Evolutionary conservation across 164 flowering plant species (phyloP), one percentile per base, ranked within the genome.

Genomic region (Pachysandra terminalis): DNA sequence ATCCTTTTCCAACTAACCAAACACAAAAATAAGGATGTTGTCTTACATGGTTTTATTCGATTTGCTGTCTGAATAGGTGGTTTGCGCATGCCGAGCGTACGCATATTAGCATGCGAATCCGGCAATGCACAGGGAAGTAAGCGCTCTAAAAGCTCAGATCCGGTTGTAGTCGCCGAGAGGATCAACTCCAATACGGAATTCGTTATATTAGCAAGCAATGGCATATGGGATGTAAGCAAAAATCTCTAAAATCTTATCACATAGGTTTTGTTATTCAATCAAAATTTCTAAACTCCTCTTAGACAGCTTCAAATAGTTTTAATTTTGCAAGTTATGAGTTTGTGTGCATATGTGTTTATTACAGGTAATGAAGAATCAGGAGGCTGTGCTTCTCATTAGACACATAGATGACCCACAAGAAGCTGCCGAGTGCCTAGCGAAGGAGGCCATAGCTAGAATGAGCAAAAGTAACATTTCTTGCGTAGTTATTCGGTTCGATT

Each of bases 331-430:
- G 10, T 40, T 40, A 5, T 40, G 5, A 5, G 10, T 40, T 40
- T 5, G 5, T 40, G 45, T 40, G 45, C 45, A 40, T 21, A 3
- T 56, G 54, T 66, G 12, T 52, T 6, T 67, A n/a, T n/a, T n/a
- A n/a, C n/a, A 88, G 90, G 90, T 82, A 51, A 82, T 88, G 89
- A 83, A 73, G 66, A 78, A 77, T 67, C 89, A 88, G 67, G 90
- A 86, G 72, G 93, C 89, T 17, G 86, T 88, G 74, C 77, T 74
- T 69, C 82, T 88, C 21, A 80, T 85, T 59, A 77, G 83, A 74
- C 90, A 86, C 79, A 71, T 88, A 15, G 82, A 82, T 17, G 77
- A 85, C 57, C 82, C 92, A 19, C 80, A 85, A 74, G 81, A 75
- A 75, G 92, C 92, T 23, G 85, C 88, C 0, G 86, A 84, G 59